Base-by-base conservation (phyloP, 495 filamentous ascomycete species). In the Durotheca rogersii region DNA sequence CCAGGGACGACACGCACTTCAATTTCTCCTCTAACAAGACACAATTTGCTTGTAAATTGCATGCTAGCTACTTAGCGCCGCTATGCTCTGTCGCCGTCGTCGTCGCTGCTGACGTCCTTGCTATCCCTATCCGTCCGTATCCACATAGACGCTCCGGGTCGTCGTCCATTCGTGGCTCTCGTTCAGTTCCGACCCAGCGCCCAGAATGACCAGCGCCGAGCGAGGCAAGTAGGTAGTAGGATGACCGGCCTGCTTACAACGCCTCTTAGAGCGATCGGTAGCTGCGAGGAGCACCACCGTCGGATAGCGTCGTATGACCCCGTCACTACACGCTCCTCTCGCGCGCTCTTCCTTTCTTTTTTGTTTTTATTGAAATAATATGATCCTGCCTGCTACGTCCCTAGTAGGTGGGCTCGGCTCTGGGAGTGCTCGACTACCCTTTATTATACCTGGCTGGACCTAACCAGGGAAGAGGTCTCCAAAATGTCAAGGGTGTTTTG, bases 391-490 rank as follows among this genome's bases (percentile, higher is more conserved):
- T 40, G 15, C 29, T 45, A 51, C 37, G 43, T 29, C 55, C 49
- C 47, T 37, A 41, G 47, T 30, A 32, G 18, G 41, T 56, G 37
- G 51, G 47, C 52, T 60, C 47, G 51, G 47, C 52, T 60, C 47
- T 48, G 47, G 51, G 40, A 55, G 51, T 47, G 42, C 51, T 60
- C 32, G 57, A 56, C 32, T 35, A n/a, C n/a, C n/a, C n/a, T n/a
- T n/a, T n/a, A 35, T 47, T 52, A 27, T 48, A 43, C 51, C 38
- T 56, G 43, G 48, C 33, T 38, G 33, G 43, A 17, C 52, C 62
- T 59, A 66, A 66, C 60, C 62, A n/a, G 62, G 60, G 47, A 39
- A 51, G 58, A 19, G 55, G 38, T 50, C 62, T 51, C 53, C 59
- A 52, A 56, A n/a, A 39, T n/a, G 47, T 56, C 57, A 47, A 48